These are phyloP conservation scores for Sarcodon aspratus DNA, from an alignment of 768 basidiomycete genomes.

Conservation along the genomic window DNA sequence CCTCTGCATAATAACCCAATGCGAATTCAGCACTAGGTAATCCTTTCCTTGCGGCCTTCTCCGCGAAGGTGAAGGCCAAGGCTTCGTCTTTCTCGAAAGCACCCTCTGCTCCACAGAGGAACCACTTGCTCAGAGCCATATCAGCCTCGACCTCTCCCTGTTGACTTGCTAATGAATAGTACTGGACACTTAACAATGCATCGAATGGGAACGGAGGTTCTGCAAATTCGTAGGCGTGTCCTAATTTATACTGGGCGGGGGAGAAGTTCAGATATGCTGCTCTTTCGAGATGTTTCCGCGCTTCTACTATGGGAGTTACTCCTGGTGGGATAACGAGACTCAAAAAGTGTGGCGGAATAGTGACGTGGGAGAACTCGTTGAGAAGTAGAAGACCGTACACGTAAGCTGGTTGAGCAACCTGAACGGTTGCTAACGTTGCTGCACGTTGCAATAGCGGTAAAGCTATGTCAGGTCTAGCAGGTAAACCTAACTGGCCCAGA, in stretches of 20 bases:
- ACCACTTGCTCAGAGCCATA: constrained; percentile 97
- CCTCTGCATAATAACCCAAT: constrained; percentile 91
- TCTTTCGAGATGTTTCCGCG: constrained; percentile 67
- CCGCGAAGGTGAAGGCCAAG: constrained; percentile 82
- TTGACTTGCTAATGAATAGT: constrained; percentile 75
- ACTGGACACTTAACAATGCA: constrained; percentile 81
- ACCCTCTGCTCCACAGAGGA: constrained; percentile 74
- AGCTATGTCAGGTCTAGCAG: constrained; percentile 40
- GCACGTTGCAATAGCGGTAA: constrained; percentile 69
- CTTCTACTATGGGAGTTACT: constrained; percentile 41
- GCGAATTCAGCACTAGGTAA: constrained; percentile 85
- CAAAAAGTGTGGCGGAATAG: constrained; percentile 40
- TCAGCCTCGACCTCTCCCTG: constrained; percentile 88
- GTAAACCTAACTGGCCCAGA: constrained; percentile 72
- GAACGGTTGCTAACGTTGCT: constrained; percentile 59
- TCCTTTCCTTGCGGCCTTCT: constrained; percentile 69
- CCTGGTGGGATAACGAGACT: constrained; percentile 41
- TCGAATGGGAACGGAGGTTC: constrained; percentile 79
- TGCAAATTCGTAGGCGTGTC: constrained; percentile 88
- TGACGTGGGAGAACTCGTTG: constrained; percentile 65
- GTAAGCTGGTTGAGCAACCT: constrained; percentile 83
- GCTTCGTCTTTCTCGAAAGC: constrained; percentile 80
- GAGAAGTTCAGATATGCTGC: constrained; percentile 71
- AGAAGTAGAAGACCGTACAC: constrained; percentile 83
- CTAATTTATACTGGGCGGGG: constrained; percentile 87